Evolutionary conservation across 768 basidiomycete genomes (phyloP).

Genomic region (Xerocomellus intermedius): DNA sequence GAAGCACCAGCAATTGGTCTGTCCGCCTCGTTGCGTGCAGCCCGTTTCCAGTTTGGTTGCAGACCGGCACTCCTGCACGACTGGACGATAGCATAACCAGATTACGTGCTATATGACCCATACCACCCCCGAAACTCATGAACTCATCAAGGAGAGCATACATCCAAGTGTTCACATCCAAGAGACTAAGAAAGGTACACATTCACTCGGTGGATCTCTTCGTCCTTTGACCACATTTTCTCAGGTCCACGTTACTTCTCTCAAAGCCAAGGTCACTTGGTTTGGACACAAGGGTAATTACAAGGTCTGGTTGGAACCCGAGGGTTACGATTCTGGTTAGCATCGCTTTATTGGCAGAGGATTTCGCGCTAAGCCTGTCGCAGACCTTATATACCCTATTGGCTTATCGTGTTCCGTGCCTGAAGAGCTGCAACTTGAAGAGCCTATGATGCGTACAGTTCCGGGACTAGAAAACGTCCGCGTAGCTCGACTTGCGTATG

Average conservation of each 20-base stretch:
- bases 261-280: slow-evolving; percentile 83
- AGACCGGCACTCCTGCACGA: slow-evolving; percentile 86
- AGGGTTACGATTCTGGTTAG: slow-evolving; percentile 84
- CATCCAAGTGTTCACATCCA: slow-evolving; percentile 82
- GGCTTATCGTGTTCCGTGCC: slow-evolving; percentile 88
- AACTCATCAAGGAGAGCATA: slow-evolving; percentile 71
- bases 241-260: slow-evolving; percentile 86
- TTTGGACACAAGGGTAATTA: slow-evolving; percentile 73
- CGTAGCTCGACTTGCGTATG: slow-evolving; percentile 84
- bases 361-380: neutral
- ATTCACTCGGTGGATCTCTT: neutral
- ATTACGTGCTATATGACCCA: slow-evolving; percentile 68
- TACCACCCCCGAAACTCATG: slow-evolving; percentile 73
- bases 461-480: slow-evolving; percentile 82
- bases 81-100: slow-evolving; percentile 75
- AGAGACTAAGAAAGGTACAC: slow-evolving; percentile 78
- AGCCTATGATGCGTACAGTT: slow-evolving; percentile 79
- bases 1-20: slow-evolving; percentile 73
- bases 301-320: slow-evolving; percentile 86
- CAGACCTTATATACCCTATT: slow-evolving; percentile 87
- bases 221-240: neutral
- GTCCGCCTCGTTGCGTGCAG: slow-evolving; percentile 68
- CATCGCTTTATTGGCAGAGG: neutral
- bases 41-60: slow-evolving; percentile 84
- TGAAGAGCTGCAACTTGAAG: slow-evolving; percentile 82